These are phyloP conservation scores for Paramecium tetraurelia DNA, from an alignment of 73 alveolate species.

Conservation along the genomic window DNA sequence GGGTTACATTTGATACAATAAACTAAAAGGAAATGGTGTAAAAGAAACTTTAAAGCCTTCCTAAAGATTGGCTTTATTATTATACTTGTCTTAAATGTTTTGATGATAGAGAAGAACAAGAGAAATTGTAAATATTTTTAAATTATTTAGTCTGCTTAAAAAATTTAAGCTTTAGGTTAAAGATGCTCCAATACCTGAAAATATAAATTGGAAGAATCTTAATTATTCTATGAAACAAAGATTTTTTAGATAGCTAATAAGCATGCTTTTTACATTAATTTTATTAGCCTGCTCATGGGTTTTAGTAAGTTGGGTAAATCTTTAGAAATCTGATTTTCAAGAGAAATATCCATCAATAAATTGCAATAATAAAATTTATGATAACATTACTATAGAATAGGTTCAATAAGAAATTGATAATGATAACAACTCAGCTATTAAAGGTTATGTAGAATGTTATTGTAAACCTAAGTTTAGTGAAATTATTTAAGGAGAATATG, in stretches of 20 bases:
- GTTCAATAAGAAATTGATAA: not conserved
- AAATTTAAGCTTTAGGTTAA: not conserved
- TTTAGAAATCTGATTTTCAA: not conserved
- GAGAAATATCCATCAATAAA: not conserved
- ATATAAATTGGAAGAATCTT: conserved; percentile 19
- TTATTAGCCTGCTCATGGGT: not conserved
- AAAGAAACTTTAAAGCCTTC: not conserved
- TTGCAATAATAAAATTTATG: not conserved
- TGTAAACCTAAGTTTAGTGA: not conserved
- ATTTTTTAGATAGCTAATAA: not conserved
- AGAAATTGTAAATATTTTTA: not conserved
- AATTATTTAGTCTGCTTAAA: not conserved
- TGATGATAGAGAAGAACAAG: not conserved
- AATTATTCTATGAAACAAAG: not conserved
- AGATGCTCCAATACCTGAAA: conserved; percentile 37
- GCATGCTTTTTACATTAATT: not conserved
- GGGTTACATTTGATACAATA: conserved; percentile 37
- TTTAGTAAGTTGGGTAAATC: conserved; percentile 23
- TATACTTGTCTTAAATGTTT: conserved; percentile 1
- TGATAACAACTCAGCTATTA: not conserved
- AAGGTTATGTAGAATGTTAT: conserved; percentile 42
- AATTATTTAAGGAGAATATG: not conserved
- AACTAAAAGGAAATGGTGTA: not conserved
- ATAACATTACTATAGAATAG: not conserved
- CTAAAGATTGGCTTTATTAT: not conserved